Percentiles rank a stretch among this genome's conserved stretches.
Conservation (phyloP, 257 asterid genomes). For the Plantago elongata region DNA sequence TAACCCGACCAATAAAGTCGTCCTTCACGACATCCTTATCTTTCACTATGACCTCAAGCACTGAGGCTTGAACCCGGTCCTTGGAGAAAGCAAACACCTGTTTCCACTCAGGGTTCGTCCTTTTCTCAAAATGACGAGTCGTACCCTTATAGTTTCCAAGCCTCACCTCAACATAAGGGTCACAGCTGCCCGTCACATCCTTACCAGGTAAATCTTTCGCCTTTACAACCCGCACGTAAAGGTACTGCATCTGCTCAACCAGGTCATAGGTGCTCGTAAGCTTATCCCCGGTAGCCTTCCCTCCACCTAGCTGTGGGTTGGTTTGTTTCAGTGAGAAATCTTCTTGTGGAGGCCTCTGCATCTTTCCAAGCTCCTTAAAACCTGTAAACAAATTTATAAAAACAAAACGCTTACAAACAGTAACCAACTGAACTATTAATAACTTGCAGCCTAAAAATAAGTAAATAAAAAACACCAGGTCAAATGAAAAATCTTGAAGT, state of each 20-base stretch:
- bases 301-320: slow-evolving; percentile 69
- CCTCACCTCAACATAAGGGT: slow-evolving; percentile 61
- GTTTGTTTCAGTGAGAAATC: slow-evolving; percentile 56
- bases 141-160: slow-evolving; percentile 66
- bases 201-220: slow-evolving; percentile 62
- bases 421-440: slow-evolving; percentile 1
- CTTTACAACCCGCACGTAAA: slow-evolving; percentile 65
- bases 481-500: too few species aligned
- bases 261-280: slow-evolving; percentile 72
- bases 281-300: slow-evolving; percentile 62
- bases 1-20: slow-evolving; percentile 54
- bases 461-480: too few species aligned
- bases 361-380: slow-evolving; percentile 23
- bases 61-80: slow-evolving; percentile 54
- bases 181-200: slow-evolving; percentile 59
- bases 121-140: slow-evolving; percentile 66
- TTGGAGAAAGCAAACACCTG: slow-evolving; percentile 71
- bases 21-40: slow-evolving; percentile 64
- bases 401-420: slow-evolving; percentile 3
- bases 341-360: slow-evolving; percentile 58
- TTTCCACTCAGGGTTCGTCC: slow-evolving; percentile 63
- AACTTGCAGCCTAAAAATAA: background rate
- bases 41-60: slow-evolving; percentile 61
- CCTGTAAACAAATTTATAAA: slow-evolving; percentile 19
- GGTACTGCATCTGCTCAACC: slow-evolving; percentile 76